Conservation (phyloP, 164 flowering plant species). For the Malania oleifera region DNA sequence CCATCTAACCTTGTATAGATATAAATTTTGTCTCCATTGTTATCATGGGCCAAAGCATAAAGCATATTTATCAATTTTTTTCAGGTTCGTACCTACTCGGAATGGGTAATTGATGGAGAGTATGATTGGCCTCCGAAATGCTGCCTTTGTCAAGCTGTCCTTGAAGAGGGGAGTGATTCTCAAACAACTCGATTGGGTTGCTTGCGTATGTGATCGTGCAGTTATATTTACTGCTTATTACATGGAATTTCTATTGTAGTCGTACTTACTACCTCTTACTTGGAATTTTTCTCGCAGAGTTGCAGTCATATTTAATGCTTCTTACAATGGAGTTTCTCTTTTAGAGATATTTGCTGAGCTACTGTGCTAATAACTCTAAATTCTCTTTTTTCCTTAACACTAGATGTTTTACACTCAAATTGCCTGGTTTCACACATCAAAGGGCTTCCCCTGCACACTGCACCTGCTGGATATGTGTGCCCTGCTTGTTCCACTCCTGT, state of each 20-base stretch:
- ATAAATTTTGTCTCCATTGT: slow-evolving; percentile 13
- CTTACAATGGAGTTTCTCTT: background rate
- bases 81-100: slow-evolving; percentile 89
- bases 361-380: background rate
- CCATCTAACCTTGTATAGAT: background rate
- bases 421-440: slow-evolving; percentile 89
- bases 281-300: too few species aligned
- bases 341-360: slow-evolving; percentile 5
- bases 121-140: slow-evolving; percentile 98
- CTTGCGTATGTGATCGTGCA: slow-evolving; percentile 69
- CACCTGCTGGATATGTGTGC: slow-evolving; percentile 93
- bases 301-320: background rate
- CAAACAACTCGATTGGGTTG: slow-evolving; percentile 93
- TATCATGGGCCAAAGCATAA: too few species aligned
- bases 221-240: background rate
- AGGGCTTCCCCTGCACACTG: slow-evolving; percentile 85
- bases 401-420: slow-evolving; percentile 86
- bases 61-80: slow-evolving; percentile 8
- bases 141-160: slow-evolving; percentile 60
- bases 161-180: slow-evolving; percentile 57
- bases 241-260: background rate
- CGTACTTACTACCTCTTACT: background rate
- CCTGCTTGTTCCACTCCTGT: slow-evolving; percentile 85
- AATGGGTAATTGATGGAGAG: slow-evolving; percentile 99
- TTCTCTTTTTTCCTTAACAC: slow-evolving; percentile 9